phyloP scores from a whole-genome alignment of 179 eudicot species.

The Monotropa hypopitys region DNA sequence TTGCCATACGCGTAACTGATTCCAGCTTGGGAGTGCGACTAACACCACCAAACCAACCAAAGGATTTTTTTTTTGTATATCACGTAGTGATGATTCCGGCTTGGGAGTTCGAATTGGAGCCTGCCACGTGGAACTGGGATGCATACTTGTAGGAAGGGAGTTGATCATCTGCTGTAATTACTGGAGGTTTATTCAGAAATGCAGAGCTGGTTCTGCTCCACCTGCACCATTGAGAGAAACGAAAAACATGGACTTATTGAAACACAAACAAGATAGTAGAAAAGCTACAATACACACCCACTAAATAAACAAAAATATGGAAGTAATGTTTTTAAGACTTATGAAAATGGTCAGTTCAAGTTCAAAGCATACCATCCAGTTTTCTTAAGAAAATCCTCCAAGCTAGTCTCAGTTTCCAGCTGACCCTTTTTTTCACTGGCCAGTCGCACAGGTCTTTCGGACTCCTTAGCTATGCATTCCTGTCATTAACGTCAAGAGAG shows the following conservation, averaged over 20 bases:
- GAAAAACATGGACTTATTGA: too few species aligned
- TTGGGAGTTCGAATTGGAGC: constrained; percentile 5
- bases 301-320: too few species aligned
- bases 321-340: too few species aligned
- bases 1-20: too few species aligned
- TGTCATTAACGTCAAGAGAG: neutral
- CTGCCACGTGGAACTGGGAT: constrained; percentile 53
- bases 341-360: neutral
- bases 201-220: constrained; percentile 33
- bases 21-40: too few species aligned
- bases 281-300: too few species aligned
- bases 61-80: neutral
- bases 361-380: constrained; percentile 1
- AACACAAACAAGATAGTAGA: too few species aligned
- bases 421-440: neutral
- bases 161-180: constrained; percentile 37
- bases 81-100: constrained; percentile 12
- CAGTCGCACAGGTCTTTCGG: neutral
- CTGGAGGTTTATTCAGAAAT: constrained; percentile 73
- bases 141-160: constrained; percentile 38
- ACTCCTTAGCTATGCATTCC: neutral
- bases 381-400: neutral
- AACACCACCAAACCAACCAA: too few species aligned
- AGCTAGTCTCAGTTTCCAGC: neutral
- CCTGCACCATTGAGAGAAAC: neutral